Percentiles rank a stretch among this genome's conserved stretches.
phyloP scores from a whole-genome alignment of 768 basidiomycete species.

The Auriscalpium orientale region DNA sequence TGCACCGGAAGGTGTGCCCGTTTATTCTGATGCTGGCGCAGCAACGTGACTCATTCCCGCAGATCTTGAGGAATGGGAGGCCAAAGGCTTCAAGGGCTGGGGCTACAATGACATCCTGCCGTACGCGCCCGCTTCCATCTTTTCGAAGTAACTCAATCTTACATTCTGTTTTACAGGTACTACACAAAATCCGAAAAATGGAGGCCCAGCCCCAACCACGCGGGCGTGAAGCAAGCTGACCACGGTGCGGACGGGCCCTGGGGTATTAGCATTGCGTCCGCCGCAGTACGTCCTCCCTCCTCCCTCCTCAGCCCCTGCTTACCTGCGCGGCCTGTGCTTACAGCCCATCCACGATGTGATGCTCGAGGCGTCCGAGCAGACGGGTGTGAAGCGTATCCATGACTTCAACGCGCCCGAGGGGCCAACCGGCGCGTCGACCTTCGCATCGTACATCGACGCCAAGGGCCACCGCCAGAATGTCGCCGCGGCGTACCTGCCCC shows the following conservation, averaged over 20 bases:
- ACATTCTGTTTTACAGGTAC: conserved; percentile 1
- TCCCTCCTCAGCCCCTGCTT: too few relatives aligned
- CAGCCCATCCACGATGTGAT: not conserved
- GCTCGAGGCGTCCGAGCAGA: not conserved
- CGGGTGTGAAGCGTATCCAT: conserved; percentile 7
- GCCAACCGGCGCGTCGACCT: conserved; percentile 7
- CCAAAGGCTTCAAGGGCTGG: conserved; percentile 17
- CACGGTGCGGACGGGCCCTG: conserved; percentile 6
- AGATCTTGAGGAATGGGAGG: conserved; percentile 18
- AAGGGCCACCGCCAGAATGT: conserved; percentile 9
- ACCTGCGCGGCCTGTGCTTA: not conserved
- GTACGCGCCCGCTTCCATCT: not conserved
- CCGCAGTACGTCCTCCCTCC: not conserved
- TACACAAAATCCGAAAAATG: conserved; percentile 11
- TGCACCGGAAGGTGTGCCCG: conserved; percentile 5
- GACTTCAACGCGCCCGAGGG: conserved; percentile 11
- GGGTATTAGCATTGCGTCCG: not conserved
- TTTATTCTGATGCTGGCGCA: not conserved
- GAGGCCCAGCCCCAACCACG: not conserved
- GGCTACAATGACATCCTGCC: conserved; percentile 15
- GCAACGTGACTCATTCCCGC: not conserved
- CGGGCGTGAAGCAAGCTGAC: conserved; percentile 1
- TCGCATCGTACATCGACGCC: conserved; percentile 1
- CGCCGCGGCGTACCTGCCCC: conserved; percentile 10
- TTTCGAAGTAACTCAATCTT: not conserved